Percentiles rank a stretch among this genome's conserved stretches.
phyloP scores from a whole-genome alignment of 1,284 basidiomycete genomes.

The Rhizoctonia solani region DNA sequence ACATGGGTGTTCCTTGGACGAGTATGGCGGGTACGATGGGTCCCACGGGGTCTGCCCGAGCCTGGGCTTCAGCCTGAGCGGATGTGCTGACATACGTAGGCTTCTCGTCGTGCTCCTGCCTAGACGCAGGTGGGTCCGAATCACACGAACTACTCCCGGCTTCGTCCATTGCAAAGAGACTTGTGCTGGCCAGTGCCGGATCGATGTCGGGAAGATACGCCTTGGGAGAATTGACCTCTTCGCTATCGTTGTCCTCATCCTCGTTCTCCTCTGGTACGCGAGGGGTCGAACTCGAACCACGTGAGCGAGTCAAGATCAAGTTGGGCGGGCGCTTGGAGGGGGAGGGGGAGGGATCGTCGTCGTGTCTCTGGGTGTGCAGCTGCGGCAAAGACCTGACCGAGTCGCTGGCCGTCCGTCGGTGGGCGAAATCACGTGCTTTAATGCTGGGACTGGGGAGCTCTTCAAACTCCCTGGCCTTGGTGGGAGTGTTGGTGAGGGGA shows the following conservation, averaged over 20 bases:
- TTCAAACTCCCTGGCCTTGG: conserved; percentile 4
- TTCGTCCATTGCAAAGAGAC: neutral
- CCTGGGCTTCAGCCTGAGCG: no score
- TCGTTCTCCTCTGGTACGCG: conserved; percentile 21
- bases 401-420: conserved; percentile 11
- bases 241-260: neutral
- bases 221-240: neutral
- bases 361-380: neutral
- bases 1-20: conserved; percentile 72
- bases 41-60: neutral
- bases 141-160: no score
- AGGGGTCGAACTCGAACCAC: conserved; percentile 5
- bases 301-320: neutral
- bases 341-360: no score
- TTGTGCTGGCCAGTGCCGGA: neutral
- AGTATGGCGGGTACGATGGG: conserved; percentile 52
- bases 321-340: neutral
- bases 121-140: neutral
- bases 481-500: neutral
- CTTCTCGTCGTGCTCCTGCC: neutral
- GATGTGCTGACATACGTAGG: conserved; percentile 4
- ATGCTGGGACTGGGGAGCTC: neutral
- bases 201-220: neutral
- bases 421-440: neutral
- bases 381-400: conserved; percentile 1